These are phyloP conservation scores for Ogataea haglerorum DNA, from an alignment of 805 yeast genomes.

Conservation along the genomic window DNA sequence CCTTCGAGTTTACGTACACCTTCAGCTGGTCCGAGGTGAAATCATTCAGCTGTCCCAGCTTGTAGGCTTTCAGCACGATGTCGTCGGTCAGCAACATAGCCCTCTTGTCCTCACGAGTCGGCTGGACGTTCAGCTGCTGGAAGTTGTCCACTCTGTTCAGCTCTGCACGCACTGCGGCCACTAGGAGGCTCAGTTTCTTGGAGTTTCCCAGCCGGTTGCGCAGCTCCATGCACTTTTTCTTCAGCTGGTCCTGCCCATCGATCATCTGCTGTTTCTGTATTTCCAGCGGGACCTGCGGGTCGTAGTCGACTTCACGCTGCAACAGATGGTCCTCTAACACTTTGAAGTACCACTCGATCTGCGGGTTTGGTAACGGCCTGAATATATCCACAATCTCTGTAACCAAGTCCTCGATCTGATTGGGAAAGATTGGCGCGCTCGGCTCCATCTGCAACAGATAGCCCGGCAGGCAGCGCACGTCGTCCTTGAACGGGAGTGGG, in stretches of 20 bases:
- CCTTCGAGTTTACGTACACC: conserved; percentile 37
- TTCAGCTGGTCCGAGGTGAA: conserved; percentile 44
- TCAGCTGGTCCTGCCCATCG: conserved; percentile 24
- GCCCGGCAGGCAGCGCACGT: conserved; percentile 62
- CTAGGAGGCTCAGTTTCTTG: conserved; percentile 6
- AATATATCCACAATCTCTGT: conserved; percentile 31
- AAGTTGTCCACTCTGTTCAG: conserved; percentile 25
- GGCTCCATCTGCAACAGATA: conserved; percentile 24
- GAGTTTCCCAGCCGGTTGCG: conserved; percentile 11
- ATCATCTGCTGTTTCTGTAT: conserved; percentile 17
- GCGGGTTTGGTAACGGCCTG: conserved; percentile 49
- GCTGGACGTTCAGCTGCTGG: conserved; percentile 15
- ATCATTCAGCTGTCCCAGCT: conserved; percentile 28
- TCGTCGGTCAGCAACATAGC: conserved; percentile 33
- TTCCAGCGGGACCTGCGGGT: conserved; percentile 6
- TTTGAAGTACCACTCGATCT: conserved; percentile 62
- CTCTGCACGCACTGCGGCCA: conserved; percentile 19
- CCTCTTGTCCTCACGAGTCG: conserved; percentile 12
- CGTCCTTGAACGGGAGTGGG: conserved; percentile 71
- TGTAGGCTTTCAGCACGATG: conserved; percentile 43
- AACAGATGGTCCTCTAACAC: conserved; percentile 62
- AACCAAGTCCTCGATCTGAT: conserved; percentile 22
- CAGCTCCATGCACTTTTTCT: conserved; percentile 12
- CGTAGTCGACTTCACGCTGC: conserved; percentile 44
- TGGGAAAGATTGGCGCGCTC: conserved; percentile 12